Evolutionary conservation across 148 eudicot genomes (phyloP).

Genomic region (Camellia japonica): DNA sequence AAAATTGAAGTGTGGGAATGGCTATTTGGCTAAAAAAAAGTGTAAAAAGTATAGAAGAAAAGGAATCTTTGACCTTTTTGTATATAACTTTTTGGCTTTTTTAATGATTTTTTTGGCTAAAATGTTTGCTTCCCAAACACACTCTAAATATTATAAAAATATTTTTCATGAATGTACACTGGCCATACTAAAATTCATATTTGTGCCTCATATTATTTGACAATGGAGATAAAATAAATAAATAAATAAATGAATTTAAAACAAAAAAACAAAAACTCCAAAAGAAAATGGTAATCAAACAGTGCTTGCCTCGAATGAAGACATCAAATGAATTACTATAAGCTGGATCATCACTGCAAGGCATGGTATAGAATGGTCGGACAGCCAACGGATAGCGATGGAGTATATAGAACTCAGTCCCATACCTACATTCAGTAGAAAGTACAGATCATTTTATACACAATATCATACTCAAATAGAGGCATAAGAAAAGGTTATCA

Average conservation of each 20-base stretch:
- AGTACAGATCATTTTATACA: neutral
- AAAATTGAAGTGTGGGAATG: too few species aligned
- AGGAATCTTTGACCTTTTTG: too few species aligned
- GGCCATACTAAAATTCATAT: too few species aligned
- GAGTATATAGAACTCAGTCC: slow-evolving; percentile 89
- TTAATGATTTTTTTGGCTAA: too few species aligned
- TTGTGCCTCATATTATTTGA: too few species aligned
- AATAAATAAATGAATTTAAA: too few species aligned
- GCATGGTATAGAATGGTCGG: slow-evolving; percentile 96
- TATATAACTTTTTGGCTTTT: too few species aligned
- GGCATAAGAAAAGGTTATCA: neutral
- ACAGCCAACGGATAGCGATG: slow-evolving; percentile 87
- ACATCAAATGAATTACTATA: slow-evolving; percentile 97
- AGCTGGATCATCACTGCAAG: slow-evolving; percentile 55
- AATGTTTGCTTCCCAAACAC: too few species aligned
- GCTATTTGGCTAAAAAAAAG: too few species aligned
- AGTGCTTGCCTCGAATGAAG: slow-evolving; percentile 70
- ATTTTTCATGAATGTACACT: too few species aligned
- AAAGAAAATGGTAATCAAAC: neutral
- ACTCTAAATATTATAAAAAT: too few species aligned
- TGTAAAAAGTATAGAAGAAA: too few species aligned
- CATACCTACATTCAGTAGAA: slow-evolving; percentile 55
- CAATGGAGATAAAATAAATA: neutral
- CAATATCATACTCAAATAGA: neutral
- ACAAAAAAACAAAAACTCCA: neutral